These are phyloP conservation scores for Heteromeles arbutifolia DNA, from an alignment of 306 rosid species.

Conservation along the genomic window DNA sequence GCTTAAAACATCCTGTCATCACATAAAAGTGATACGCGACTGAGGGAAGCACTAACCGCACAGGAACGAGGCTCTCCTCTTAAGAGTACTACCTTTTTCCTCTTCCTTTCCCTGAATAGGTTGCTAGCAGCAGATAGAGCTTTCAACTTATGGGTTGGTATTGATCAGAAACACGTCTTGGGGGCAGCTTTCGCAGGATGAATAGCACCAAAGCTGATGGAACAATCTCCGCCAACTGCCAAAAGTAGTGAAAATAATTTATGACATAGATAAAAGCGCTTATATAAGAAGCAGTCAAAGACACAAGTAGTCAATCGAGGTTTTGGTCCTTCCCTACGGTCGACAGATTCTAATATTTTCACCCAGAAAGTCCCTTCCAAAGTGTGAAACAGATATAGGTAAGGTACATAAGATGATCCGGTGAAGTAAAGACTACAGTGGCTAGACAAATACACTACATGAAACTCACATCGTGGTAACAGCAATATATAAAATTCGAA, in stretches of 20 bases:
- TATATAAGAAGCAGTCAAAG: background rate
- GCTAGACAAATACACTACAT: background rate
- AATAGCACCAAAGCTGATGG: slow-evolving; percentile 71
- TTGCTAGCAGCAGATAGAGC: background rate
- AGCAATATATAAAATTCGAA: background rate
- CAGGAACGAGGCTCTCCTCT: no score
- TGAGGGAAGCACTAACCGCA: no score
- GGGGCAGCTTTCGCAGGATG: slow-evolving; percentile 69
- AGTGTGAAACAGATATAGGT: background rate
- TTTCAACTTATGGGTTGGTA: slow-evolving; percentile 63
- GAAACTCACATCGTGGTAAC: background rate
- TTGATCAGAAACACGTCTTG: slow-evolving; percentile 58
- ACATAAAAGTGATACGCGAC: no score
- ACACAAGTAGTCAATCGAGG: background rate
- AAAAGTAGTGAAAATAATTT: background rate
- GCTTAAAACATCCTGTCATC: background rate
- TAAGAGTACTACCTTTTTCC: no score
- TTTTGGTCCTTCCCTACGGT: background rate
- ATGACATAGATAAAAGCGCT: background rate
- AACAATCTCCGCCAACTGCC: slow-evolving; percentile 64
- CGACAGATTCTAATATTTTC: no score
- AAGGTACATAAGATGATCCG: background rate
- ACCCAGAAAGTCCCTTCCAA: background rate
- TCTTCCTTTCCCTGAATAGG: no score
- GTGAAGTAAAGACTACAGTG: background rate